phyloP scores from a whole-genome alignment of 331 rosid genomes.

The Pyrus hybrid region DNA sequence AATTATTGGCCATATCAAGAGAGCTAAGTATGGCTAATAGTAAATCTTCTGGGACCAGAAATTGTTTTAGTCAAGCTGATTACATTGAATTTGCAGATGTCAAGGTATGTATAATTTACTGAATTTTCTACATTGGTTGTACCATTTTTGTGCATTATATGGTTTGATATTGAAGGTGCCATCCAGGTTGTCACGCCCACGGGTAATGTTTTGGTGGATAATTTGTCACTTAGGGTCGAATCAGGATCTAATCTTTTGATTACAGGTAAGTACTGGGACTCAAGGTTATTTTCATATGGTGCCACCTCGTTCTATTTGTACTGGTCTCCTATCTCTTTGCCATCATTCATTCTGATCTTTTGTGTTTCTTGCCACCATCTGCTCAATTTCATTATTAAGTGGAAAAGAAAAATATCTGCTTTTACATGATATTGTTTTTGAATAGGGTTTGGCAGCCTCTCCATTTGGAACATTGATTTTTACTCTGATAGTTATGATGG shows the following conservation, averaged over 20 bases:
- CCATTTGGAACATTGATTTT: background rate
- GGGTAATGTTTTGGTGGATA: conserved; percentile 87
- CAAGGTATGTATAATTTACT: conserved; percentile 44
- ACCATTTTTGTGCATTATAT: conserved; percentile 8
- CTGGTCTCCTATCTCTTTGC: background rate
- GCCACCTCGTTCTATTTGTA: background rate
- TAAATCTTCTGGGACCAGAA: conserved; percentile 51
- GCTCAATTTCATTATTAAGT: background rate
- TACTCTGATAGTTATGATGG: background rate
- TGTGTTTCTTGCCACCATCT: background rate
- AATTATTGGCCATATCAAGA: conserved; percentile 67
- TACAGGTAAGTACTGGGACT: conserved; percentile 59
- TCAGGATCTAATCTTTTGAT: conserved; percentile 92
- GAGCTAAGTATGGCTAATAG: conserved; percentile 60
- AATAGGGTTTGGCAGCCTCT: background rate
- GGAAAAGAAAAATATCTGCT: background rate
- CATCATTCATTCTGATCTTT: background rate
- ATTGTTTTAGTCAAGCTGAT: conserved; percentile 79
- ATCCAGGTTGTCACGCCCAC: conserved; percentile 94
- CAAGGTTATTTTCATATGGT: background rate
- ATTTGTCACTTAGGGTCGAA: conserved; percentile 74
- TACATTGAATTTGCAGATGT: conserved; percentile 86
- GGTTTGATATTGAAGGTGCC: conserved; percentile 22
- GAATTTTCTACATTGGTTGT: conserved; percentile 8
- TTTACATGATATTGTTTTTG: background rate